Conservation (phyloP, 495 filamentous ascomycete genomes). For the Haplographium delicatum region DNA sequence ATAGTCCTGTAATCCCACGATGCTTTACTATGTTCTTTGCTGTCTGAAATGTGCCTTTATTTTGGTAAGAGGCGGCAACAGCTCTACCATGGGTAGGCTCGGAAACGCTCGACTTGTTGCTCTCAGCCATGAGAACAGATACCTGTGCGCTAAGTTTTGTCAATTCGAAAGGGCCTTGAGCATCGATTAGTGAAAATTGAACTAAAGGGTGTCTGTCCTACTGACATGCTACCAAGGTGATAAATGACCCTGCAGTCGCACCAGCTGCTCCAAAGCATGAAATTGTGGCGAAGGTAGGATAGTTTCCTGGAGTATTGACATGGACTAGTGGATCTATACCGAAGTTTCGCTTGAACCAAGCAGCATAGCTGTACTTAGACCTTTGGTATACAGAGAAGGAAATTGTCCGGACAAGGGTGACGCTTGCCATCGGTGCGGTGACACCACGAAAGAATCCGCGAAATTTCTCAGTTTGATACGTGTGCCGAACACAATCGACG, state of each 20-base stretch:
- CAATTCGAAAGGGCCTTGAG: slow-evolving; percentile 81
- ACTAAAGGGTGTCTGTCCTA: not conserved
- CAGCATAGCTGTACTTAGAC: slow-evolving; percentile 71
- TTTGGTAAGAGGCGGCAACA: slow-evolving; percentile 64
- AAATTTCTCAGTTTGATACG: slow-evolving; percentile 65
- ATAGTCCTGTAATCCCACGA: slow-evolving; percentile 71
- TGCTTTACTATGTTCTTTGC: slow-evolving; percentile 73
- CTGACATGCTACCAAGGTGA: slow-evolving; percentile 84
- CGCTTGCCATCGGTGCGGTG: slow-evolving; percentile 64
- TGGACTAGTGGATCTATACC: slow-evolving; percentile 65
- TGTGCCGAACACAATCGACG: slow-evolving; percentile 62
- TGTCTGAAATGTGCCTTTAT: slow-evolving; percentile 75
- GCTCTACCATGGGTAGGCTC: slow-evolving; percentile 40
- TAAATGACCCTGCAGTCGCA: slow-evolving; percentile 69
- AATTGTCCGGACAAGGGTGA: slow-evolving; percentile 83
- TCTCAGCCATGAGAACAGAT: slow-evolving; percentile 72
- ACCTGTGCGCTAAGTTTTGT: slow-evolving; percentile 90
- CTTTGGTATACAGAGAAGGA: slow-evolving; percentile 92
- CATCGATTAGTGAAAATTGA: not conserved
- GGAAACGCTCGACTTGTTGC: slow-evolving; percentile 54
- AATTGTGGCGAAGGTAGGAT: slow-evolving; percentile 62
- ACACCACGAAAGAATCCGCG: slow-evolving; percentile 70
- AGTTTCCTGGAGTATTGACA: slow-evolving; percentile 64
- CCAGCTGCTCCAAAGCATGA: slow-evolving; percentile 75
- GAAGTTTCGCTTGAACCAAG: slow-evolving; percentile 56